Percentiles rank a stretch among this genome's conserved stretches.
Evolutionary conservation across 2,329 filamentous ascomycete genomes (phyloP).

Genomic region (Penicillium sp.): DNA sequence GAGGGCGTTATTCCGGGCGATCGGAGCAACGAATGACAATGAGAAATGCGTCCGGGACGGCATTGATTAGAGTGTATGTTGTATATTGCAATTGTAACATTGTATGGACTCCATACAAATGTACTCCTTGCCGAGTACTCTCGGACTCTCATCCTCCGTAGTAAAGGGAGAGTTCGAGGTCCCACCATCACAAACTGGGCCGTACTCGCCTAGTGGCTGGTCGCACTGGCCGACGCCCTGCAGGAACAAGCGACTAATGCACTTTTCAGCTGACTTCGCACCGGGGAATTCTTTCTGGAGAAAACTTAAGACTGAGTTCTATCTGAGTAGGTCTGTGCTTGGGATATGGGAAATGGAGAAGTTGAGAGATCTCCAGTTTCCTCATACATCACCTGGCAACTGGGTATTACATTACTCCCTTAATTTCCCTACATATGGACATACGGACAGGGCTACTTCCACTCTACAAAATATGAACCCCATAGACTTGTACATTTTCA

Average conservation of each 20-base stretch:
- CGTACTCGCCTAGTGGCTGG: conserved; percentile 14
- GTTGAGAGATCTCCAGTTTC: neutral
- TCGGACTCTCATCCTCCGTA: neutral
- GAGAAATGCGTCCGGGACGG: neutral
- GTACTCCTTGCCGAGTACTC: neutral
- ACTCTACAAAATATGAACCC: neutral
- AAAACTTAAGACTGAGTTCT: neutral
- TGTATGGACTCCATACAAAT: neutral
- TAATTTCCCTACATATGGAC: neutral
- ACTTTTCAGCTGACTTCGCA: conserved; percentile 26
- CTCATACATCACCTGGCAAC: neutral
- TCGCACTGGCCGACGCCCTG: conserved; percentile 20
- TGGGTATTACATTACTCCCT: no score
- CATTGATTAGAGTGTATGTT: neutral
- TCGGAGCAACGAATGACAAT: neutral
- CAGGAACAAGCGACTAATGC: conserved; percentile 34
- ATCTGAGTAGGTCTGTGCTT: neutral
- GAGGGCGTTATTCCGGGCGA: conserved; percentile 16
- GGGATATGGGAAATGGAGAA: neutral
- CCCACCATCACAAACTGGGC: conserved; percentile 17
- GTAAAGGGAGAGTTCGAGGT: conserved; percentile 1
- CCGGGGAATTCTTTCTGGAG: neutral
- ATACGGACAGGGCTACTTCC: neutral
- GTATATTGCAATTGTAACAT: neutral
- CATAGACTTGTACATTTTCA: neutral